Evolutionary conservation across 495 filamentous ascomycete species (phyloP), one percentile per base, ranked within the genome.

Genomic region (Podospora pseudocomata): DNA sequence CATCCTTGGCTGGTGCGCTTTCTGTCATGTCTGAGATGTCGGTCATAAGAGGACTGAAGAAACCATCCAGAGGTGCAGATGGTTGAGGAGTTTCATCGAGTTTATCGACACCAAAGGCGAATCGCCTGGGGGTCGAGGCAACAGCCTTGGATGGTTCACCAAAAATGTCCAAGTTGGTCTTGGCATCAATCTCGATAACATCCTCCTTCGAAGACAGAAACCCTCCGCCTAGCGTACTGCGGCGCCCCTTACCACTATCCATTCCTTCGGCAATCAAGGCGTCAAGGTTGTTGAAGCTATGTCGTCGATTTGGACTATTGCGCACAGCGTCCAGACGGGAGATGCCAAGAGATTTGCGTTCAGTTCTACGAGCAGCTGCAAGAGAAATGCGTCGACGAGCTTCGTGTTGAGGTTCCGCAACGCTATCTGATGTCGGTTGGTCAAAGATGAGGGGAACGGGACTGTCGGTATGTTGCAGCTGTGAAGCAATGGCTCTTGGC

Each of bases 91-190:
- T 49, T 16, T 63, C n/a, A 55, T 58, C 44, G 19, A 9, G 34
- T 61, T 39, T 34, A 6, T 18, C 11, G 5, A 13, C 34, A 26
- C 23, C 63, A 7, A 49, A 5, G 18, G 58, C 34, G 5, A 18
- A 23, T 28, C 53, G 34, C 26, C 59, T 58, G 7, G 56, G 34
- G 19, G 13, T 27, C 15, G 63, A 20, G 9, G 20, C 44, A 34
- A 28, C 15, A 34, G 62, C 2, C 23, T 62, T 64, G 20, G 49
- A 55, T 16, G 55, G 20, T 15, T 70, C 70, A 15, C 70, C 72
- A 49, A 78, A 78, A 3, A 78, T 77, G 58, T 78, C 76, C 5
- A 75, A 56, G 20, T 72, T 74, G 1, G 73, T 70, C 44, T 72
- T 74, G 5, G 72, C 70, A 53, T 78, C 76, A 26, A 78, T 65